phyloP scores from a whole-genome alignment of 768 basidiomycete genomes.

The Floccularia luteovirens region DNA sequence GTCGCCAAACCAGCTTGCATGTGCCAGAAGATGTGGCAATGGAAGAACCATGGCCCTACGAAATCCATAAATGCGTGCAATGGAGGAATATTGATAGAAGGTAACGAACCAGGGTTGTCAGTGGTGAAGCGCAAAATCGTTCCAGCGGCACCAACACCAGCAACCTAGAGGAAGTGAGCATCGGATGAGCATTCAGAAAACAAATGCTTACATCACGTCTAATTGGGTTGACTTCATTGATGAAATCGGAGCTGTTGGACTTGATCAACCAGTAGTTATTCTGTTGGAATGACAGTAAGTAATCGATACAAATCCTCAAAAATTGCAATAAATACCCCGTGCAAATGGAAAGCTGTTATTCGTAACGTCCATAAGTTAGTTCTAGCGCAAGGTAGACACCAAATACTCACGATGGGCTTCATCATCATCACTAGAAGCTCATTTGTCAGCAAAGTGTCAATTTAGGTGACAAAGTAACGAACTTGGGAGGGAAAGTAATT shows the following conservation, averaged over 20 bases:
- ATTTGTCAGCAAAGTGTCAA: not conserved
- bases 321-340: constrained; percentile 12
- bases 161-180: constrained; percentile 6
- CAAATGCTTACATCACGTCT: constrained; percentile 13
- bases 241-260: constrained; percentile 17
- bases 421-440: constrained; percentile 13
- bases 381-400: not conserved
- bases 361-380: not conserved
- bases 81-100: not conserved
- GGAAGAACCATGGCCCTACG: constrained; percentile 16
- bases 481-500: constrained; percentile 22
- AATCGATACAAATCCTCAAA: not conserved
- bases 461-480: not conserved
- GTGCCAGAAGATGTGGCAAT: constrained; percentile 31
- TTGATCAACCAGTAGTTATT: constrained; percentile 33
- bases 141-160: constrained; percentile 14
- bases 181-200: not conserved
- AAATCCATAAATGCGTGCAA: not conserved
- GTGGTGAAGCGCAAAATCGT: constrained; percentile 17
- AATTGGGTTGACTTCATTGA: constrained; percentile 40
- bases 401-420: constrained; percentile 18
- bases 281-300: constrained; percentile 11
- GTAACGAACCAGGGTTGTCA: constrained; percentile 12
- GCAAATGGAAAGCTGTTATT: constrained; percentile 21
- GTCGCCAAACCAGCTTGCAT: constrained; percentile 33